A percentile compares a stretch with the other conserved stretches of the same genome.
Evolutionary conservation across 2,329 filamentous ascomycete species (phyloP).

Genomic region (Sclerotinia glacialis): DNA sequence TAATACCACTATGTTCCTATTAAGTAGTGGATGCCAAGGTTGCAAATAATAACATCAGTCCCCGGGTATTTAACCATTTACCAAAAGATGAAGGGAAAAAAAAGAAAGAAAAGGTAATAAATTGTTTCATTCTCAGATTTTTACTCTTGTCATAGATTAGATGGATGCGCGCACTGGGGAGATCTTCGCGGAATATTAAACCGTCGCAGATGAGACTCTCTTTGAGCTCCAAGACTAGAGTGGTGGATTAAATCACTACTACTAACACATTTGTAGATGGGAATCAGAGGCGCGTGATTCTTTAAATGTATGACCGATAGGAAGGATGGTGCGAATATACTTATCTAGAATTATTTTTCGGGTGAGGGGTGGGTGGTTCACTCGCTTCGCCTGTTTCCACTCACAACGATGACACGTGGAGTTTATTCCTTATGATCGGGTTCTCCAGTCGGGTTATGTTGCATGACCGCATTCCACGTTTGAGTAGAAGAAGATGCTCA

Average conservation of each 20-base stretch:
- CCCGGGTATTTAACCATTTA: no score
- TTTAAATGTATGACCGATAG: rapidly evolving
- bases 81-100: no score
- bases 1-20: neutral
- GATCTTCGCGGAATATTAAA: no score
- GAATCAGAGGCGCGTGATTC: no score
- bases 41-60: no score
- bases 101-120: neutral
- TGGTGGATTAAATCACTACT: neutral
- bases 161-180: no score
- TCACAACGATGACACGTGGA: neutral
- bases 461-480: no score
- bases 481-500: no score
- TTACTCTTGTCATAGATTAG: neutral
- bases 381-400: neutral
- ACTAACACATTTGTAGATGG: no score
- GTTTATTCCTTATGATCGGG: neutral
- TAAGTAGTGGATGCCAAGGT: neutral
- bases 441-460: neutral
- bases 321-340: neutral
- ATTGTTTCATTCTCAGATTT: neutral
- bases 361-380: neutral
- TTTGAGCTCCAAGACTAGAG: no score
- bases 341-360: neutral
- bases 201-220: no score